Evolutionary conservation across 1,284 basidiomycete genomes (phyloP).

Genomic region (Meira miltonrushii): DNA sequence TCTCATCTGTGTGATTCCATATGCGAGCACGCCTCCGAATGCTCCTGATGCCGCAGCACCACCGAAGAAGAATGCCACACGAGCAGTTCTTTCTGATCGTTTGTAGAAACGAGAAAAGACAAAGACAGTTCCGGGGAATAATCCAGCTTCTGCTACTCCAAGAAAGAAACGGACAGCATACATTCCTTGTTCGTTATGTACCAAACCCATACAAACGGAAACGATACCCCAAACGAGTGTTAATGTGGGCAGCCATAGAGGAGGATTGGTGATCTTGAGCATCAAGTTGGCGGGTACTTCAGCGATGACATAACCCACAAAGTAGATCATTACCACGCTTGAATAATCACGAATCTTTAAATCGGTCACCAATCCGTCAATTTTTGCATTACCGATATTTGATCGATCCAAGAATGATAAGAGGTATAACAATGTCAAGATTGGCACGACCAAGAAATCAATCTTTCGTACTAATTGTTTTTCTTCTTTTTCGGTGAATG

Average conservation of each 20-base stretch:
- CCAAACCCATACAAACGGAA: slow-evolving; percentile 62
- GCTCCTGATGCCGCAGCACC: slow-evolving; percentile 25
- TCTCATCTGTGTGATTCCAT: slow-evolving; percentile 61
- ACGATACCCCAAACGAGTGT: slow-evolving; percentile 63
- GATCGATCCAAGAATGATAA: slow-evolving; percentile 31
- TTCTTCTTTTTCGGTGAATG: slow-evolving; percentile 34
- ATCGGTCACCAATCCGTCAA: slow-evolving; percentile 32
- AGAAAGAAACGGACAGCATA: slow-evolving; percentile 61
- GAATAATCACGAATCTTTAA: slow-evolving; percentile 31
- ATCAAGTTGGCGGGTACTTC: slow-evolving; percentile 26
- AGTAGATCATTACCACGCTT: slow-evolving; percentile 28
- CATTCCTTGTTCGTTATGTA: slow-evolving; percentile 59
- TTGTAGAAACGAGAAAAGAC: slow-evolving; percentile 64
- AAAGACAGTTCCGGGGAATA: slow-evolving; percentile 62
- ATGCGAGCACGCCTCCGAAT: slow-evolving; percentile 57
- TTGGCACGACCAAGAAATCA: slow-evolving; percentile 33
- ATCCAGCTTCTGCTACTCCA: slow-evolving; percentile 32
- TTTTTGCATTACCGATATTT: slow-evolving; percentile 37
- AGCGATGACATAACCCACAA: slow-evolving; percentile 16
- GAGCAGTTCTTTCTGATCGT: slow-evolving; percentile 61
- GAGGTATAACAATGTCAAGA: slow-evolving; percentile 28
- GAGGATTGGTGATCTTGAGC: slow-evolving; percentile 61
- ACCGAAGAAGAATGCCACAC: slow-evolving; percentile 57
- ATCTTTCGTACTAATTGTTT: slow-evolving; percentile 32
- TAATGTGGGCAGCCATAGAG: slow-evolving; percentile 62